Conservation (phyloP, 164 flowering plant species). For the Platanus orientalis region DNA sequence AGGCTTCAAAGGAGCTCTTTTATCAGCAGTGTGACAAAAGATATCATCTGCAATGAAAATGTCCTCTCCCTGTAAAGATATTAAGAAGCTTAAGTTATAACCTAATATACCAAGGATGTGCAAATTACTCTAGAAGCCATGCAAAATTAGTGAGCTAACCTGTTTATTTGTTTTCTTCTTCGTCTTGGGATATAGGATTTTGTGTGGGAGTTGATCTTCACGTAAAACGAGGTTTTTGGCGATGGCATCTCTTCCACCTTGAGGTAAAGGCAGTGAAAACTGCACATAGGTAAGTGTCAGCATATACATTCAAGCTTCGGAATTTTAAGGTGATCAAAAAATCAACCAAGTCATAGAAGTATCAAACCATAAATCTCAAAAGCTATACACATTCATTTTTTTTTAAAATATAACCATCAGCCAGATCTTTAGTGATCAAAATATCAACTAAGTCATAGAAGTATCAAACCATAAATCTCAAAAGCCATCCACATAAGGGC, state of each 20-base stretch:
- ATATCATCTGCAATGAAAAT: slow-evolving; percentile 40
- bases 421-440: too few species aligned
- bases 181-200: slow-evolving; percentile 64
- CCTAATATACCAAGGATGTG: neutral
- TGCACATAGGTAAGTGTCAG: slow-evolving; percentile 25
- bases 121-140: neutral
- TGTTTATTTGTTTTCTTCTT: slow-evolving; percentile 64
- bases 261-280: slow-evolving; percentile 90
- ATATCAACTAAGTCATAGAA: too few species aligned
- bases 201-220: slow-evolving; percentile 95
- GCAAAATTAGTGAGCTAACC: slow-evolving; percentile 26
- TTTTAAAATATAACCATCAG: too few species aligned
- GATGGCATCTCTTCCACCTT: slow-evolving; percentile 92
- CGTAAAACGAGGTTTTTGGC: slow-evolving; percentile 79
- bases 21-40: slow-evolving; percentile 49
- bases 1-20: slow-evolving; percentile 60
- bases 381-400: too few species aligned
- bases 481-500: too few species aligned
- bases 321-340: too few species aligned
- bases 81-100: neutral
- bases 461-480: too few species aligned
- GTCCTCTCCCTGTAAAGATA: slow-evolving; percentile 44
- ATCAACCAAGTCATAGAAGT: too few species aligned
- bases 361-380: too few species aligned
- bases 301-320: neutral